Evolutionary conservation across 139 green algal species (phyloP).

Genomic region (Closterium sp.): DNA sequence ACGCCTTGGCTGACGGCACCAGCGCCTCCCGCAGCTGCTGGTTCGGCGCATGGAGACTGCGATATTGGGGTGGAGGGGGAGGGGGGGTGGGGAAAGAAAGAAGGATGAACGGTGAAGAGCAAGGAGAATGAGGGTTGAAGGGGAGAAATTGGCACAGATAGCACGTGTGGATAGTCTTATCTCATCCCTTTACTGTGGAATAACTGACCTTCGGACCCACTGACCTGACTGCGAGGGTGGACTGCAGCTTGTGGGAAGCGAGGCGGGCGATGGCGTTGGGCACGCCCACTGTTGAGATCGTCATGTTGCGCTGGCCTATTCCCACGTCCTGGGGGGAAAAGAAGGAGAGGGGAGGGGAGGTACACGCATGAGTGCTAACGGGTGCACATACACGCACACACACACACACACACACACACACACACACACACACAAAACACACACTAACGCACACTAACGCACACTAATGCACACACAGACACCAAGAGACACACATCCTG

Average conservation of each 20-base stretch:
- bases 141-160: too few relatives aligned
- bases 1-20: slow-evolving; percentile 64
- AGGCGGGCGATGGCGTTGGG: slow-evolving; percentile 71
- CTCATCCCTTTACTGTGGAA: too few relatives aligned
- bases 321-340: slow-evolving; percentile 64
- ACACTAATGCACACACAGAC: too few relatives aligned
- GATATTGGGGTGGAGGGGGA: not conserved
- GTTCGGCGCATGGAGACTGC: slow-evolving; percentile 76
- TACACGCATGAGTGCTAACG: not conserved
- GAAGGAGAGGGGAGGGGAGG: not conserved
- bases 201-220: too few relatives aligned
- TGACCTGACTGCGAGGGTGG: slow-evolving; percentile 55
- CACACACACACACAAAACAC: not conserved
- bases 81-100: not conserved
- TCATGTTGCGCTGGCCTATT: slow-evolving; percentile 86
- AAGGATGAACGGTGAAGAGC: not conserved
- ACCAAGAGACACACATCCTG: too few relatives aligned
- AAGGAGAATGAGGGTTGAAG: too few relatives aligned
- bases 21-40: slow-evolving; percentile 72
- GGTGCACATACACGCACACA: not conserved
- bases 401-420: not conserved
- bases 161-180: too few relatives aligned
- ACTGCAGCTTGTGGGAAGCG: slow-evolving; percentile 58
- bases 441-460: not conserved
- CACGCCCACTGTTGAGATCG: slow-evolving; percentile 95